A percentile compares a stretch with the other conserved stretches of the same genome.
These are phyloP conservation scores for Entomortierella parvispora DNA, from an alignment of 192 early-diverging fungal species.

Conservation along the genomic window DNA sequence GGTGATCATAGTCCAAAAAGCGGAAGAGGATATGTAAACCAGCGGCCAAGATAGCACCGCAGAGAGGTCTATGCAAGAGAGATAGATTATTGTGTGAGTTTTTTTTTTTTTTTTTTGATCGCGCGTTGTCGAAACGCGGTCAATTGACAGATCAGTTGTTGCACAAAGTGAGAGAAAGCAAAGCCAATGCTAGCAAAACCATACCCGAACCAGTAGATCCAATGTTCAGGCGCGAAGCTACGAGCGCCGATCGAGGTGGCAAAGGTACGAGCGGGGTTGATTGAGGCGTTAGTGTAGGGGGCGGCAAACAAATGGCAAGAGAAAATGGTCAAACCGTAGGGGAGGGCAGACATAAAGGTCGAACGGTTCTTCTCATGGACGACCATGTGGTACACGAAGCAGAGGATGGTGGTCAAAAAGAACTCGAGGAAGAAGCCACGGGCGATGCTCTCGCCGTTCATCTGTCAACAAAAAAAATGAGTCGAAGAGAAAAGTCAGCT, in stretches of 20 bases:
- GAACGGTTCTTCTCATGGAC: slow-evolving; percentile 44
- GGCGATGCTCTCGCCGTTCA: slow-evolving; percentile 19
- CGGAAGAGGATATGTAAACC: slow-evolving; percentile 43
- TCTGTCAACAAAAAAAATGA: not conserved
- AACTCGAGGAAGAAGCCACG: slow-evolving; percentile 49
- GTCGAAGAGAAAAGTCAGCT: not conserved
- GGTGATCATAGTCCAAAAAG: slow-evolving; percentile 21
- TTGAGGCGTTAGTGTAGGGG: slow-evolving; percentile 56
- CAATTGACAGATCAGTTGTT: not conserved
- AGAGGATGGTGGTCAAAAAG: slow-evolving; percentile 36
- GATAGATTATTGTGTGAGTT: not conserved
- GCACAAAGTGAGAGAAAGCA: not conserved
- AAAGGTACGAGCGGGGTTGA: slow-evolving; percentile 77
- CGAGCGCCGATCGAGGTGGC: slow-evolving; percentile 64
- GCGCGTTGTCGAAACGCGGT: not conserved
- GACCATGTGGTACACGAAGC: slow-evolving; percentile 39
- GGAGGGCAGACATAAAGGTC: slow-evolving; percentile 32
- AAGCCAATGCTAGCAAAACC: not conserved
- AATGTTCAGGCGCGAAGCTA: slow-evolving; percentile 58
- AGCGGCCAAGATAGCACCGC: slow-evolving; percentile 28
- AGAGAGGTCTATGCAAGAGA: slow-evolving; percentile 17
- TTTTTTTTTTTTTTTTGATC: no score
- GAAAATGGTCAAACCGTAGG: slow-evolving; percentile 41
- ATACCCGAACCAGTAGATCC: slow-evolving; percentile 74
- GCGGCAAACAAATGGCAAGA: slow-evolving; percentile 33